phyloP scores from a whole-genome alignment of 2,329 filamentous ascomycete species.

The Metarhizium humberi region DNA sequence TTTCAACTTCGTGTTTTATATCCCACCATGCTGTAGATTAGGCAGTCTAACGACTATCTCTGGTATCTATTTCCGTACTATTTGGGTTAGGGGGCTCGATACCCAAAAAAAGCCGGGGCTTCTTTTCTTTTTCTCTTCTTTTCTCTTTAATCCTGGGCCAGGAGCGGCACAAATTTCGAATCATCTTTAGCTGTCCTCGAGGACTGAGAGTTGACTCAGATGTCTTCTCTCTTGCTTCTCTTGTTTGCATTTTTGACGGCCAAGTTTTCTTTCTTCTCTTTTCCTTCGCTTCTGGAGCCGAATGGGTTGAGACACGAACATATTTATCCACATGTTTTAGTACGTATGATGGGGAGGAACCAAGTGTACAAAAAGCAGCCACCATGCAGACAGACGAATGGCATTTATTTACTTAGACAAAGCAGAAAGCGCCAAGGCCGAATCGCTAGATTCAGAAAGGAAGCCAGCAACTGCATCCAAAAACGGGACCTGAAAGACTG shows the following conservation, averaged over 20 bases:
- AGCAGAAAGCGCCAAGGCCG: conserved; percentile 9
- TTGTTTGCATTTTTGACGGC: neutral
- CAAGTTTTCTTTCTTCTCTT: neutral
- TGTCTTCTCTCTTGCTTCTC: neutral
- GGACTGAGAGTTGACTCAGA: neutral
- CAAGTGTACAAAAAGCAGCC: conserved; percentile 11
- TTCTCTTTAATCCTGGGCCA: neutral
- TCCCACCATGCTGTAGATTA: neutral
- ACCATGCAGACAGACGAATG: conserved; percentile 18
- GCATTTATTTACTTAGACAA: conserved; percentile 11
- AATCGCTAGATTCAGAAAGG: neutral
- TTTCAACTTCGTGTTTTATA: neutral
- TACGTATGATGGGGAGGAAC: conserved; percentile 6
- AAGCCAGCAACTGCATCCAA: neutral
- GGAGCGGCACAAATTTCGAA: neutral
- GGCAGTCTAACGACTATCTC: neutral
- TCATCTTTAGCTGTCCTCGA: neutral
- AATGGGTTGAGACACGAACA: neutral
- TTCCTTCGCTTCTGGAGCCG: neutral
- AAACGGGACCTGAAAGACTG: neutral
- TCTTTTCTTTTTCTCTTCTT: neutral
- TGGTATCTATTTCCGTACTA: neutral
- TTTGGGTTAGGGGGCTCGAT: neutral
- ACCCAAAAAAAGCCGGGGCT: neutral
- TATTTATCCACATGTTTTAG: conserved; percentile 2